Conservation (phyloP, 495 filamentous ascomycete species). For the Podospora bellae-mahoneyi region DNA sequence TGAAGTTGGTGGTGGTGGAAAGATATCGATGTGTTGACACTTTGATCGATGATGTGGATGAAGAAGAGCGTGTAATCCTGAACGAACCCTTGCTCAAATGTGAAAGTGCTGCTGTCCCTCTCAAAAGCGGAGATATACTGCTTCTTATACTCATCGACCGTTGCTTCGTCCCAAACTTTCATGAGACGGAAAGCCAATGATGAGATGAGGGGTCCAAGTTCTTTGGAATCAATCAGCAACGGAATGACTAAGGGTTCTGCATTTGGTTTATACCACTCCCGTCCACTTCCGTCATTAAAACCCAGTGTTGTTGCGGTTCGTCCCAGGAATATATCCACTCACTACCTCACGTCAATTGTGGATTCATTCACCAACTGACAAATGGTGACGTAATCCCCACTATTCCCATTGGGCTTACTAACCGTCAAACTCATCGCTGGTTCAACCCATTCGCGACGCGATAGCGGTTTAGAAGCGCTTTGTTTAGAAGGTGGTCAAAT, state of each 20-base stretch:
- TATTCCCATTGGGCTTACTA: not conserved
- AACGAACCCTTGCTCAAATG: not conserved
- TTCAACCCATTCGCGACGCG: not conserved
- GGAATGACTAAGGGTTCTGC: not conserved
- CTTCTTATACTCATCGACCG: not conserved
- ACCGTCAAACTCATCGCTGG: not conserved
- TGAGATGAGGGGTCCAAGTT: not conserved
- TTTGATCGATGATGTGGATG: not conserved
- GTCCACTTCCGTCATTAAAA: not conserved
- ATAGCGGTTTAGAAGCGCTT: not conserved
- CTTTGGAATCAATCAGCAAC: not conserved
- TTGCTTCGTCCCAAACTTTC: not conserved
- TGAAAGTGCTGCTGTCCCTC: not conserved
- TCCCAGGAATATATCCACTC: not conserved
- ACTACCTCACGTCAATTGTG: not conserved
- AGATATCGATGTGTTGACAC: slow-evolving; percentile 7
- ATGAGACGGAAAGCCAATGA: not conserved
- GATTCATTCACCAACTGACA: slow-evolving; percentile 10
- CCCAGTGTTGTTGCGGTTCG: not conserved
- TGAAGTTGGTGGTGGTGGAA: not conserved
- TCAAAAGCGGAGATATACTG: slow-evolving; percentile 7
- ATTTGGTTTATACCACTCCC: not conserved
- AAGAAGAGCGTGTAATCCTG: not conserved
- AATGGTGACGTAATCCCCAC: slow-evolving; percentile 21
- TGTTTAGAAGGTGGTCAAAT: not conserved